Evolutionary conservation across 345 rosid species (phyloP).

Genomic region (Boechera divaricarpa): DNA sequence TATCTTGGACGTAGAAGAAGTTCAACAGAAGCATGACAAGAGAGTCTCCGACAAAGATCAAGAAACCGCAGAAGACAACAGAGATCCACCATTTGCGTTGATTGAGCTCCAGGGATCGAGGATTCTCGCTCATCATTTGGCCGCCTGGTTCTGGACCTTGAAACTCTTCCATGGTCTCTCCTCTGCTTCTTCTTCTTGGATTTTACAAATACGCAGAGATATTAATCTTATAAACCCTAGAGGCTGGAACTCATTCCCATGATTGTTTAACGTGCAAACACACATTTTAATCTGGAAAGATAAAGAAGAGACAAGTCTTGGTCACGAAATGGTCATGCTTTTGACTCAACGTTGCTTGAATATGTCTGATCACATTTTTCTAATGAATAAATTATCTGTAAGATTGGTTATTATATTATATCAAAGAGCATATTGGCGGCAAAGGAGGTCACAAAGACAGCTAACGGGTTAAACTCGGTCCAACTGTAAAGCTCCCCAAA

Average conservation of each 20-base stretch:
- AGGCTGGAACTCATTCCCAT: slow-evolving; percentile 32
- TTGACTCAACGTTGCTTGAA: slow-evolving; percentile 38
- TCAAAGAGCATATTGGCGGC: slow-evolving; percentile 37
- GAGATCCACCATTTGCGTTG: slow-evolving; percentile 45
- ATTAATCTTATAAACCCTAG: slow-evolving; percentile 10
- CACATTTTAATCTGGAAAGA: slow-evolving; percentile 31
- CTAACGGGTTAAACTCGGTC: neutral
- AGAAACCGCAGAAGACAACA: slow-evolving; percentile 39
- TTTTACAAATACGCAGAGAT: neutral
- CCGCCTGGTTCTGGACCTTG: slow-evolving; percentile 26
- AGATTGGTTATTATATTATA: slow-evolving; percentile 15
- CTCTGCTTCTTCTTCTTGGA: slow-evolving; percentile 21
- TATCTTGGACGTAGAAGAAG: slow-evolving; percentile 42
- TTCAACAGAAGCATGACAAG: slow-evolving; percentile 41
- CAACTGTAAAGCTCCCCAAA: neutral
- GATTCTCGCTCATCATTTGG: slow-evolving; percentile 21
- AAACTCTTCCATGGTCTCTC: slow-evolving; percentile 38
- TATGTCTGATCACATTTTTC: neutral
- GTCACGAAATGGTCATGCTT: slow-evolving; percentile 39
- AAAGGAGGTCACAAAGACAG: slow-evolving; percentile 3
- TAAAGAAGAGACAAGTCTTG: slow-evolving; percentile 22
- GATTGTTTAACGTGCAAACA: slow-evolving; percentile 43
- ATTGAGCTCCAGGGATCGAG: slow-evolving; percentile 16
- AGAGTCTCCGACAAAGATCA: slow-evolving; percentile 38
- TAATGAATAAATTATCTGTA: neutral